A percentile compares a stretch with the other conserved stretches of the same genome.
Conservation (phyloP, 2,329 filamentous ascomycete species). For the Aspergillus thermomutatus region DNA sequence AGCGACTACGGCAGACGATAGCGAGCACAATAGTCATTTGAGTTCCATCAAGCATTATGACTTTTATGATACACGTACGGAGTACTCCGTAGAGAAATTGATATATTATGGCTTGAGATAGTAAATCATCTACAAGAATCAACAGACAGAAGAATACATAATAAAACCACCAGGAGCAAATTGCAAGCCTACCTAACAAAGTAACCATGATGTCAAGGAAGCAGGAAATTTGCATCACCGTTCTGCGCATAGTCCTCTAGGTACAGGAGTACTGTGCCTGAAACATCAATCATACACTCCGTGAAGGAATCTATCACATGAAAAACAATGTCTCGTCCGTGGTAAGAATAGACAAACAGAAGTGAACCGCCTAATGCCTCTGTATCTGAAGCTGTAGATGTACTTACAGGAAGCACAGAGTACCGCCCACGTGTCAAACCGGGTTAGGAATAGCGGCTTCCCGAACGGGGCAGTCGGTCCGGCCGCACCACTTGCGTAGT, state of each 20-base stretch:
- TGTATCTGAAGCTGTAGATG: no score
- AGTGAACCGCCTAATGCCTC: no score
- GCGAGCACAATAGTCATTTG: conserved; percentile 7
- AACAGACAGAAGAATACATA: background rate
- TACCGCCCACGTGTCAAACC: background rate
- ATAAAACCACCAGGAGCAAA: no score
- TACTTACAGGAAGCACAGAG: background rate
- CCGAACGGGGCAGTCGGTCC: background rate
- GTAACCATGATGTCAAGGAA: no score
- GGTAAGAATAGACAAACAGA: no score
- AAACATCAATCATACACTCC: no score
- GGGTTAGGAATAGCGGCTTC: background rate
- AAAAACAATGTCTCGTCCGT: no score
- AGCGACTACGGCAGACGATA: background rate
- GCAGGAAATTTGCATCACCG: no score
- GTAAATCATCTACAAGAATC: background rate
- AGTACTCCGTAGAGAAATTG: background rate
- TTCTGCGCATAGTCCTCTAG: no score
- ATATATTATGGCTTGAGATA: background rate
- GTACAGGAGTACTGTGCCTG: no score
- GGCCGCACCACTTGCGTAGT: background rate
- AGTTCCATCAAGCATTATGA: background rate
- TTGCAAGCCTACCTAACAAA: no score
- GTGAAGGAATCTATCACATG: no score
- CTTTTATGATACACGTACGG: background rate